Evolutionary conservation across 208 protist species (phyloP).

Genomic region (Trypanosoma cruzi): DNA sequence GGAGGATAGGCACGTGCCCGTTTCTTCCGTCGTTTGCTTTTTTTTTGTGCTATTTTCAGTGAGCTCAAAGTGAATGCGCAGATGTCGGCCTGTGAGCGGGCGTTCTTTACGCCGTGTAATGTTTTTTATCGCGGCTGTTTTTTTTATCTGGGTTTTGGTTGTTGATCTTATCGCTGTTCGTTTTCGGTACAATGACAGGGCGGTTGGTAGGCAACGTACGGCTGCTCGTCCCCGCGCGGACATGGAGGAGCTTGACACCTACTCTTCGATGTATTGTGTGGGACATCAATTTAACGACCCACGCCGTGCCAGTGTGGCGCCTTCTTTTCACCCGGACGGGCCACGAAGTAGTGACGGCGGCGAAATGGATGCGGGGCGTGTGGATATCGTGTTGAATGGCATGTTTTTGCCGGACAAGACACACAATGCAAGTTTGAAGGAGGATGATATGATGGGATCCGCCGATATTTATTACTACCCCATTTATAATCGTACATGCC

Average conservation of each 20-base stretch:
- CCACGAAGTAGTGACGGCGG: neutral
- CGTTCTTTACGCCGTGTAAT: neutral
- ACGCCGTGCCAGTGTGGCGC: neutral
- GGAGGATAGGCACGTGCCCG: neutral
- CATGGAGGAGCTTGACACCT: neutral
- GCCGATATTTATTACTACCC: conserved; percentile 16
- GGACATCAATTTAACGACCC: conserved; percentile 5
- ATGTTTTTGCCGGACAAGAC: neutral
- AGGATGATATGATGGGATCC: conserved; percentile 3
- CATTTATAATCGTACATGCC: conserved; percentile 29
- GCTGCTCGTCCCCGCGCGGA: neutral
- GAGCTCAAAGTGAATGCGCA: neutral
- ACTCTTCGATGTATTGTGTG: conserved; percentile 25
- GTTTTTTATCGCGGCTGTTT: neutral
- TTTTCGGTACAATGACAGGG: neutral
- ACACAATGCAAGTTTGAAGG: neutral
- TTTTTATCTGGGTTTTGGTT: neutral
- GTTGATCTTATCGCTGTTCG: neutral
- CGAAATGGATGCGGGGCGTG: neutral
- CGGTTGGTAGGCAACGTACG: neutral
- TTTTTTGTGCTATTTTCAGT: neutral
- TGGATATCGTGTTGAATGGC: conserved; percentile 19
- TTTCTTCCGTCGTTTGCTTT: neutral
- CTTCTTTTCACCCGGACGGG: neutral
- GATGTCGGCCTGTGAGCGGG: neutral